Base-by-base conservation (phyloP, 495 filamentous ascomycete species). In the Polyplosphaeria fusca region DNA sequence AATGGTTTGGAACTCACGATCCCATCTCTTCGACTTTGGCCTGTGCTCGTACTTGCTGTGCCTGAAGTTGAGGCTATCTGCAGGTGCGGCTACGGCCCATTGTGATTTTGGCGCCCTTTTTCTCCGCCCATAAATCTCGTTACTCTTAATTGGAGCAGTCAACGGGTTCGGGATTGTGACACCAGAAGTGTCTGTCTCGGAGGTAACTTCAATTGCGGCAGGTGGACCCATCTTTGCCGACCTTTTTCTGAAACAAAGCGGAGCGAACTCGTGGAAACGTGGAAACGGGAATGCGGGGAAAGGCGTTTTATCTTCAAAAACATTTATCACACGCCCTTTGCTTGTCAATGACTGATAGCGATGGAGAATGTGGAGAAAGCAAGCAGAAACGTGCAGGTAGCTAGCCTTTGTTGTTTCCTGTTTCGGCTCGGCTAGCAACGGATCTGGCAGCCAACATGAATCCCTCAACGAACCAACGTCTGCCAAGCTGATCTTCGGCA, bases 51-150 rank as follows among this genome's bases (percentile, higher is more conserved):
- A 59, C 55, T 79, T 62, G 67, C 83, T 84, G 50, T 80, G 82
- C 74, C 95, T 95, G 72, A 93, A 98, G 76, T 87, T 84, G 54
- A 89, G 86, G 71, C 85, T 89, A 70, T 81, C 85, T 16, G 84
- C 83, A 37, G 77, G 75, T 14, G 91, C 86, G 26, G 93, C 93
- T 40, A 88, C 79, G n/a, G 84, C 86, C 28, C 83, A 86, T 50
- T 82, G 77, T 32, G 92, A 73, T 55, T 80, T 79, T 1, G 84
- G 83, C 16, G 77, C 76, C 68, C 86, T 89, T 46, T 77, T 79
- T 35, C 93, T 79, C 65, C 88, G 74, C 9, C 77, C 85, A 22
- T 78, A 63, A 45, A 97, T 82, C 16, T 81, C 83, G 58, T 85
- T 78, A 68, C 89, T 73, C 28, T 55, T 55, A n/a, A 68, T 24